Base-by-base conservation (phyloP, 352 stramenopile species). In the Phytophthora colocasiae region DNA sequence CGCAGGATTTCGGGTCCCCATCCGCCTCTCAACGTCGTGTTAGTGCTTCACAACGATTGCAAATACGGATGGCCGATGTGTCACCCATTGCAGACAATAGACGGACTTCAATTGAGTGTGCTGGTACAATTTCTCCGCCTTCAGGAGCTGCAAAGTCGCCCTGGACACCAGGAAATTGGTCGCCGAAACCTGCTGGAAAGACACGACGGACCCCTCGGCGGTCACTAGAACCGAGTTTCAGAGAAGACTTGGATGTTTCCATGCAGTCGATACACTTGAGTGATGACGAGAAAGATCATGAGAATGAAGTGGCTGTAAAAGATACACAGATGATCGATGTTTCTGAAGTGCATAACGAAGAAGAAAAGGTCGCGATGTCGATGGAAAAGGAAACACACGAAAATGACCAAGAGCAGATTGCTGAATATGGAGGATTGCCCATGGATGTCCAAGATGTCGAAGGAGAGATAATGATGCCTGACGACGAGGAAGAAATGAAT, bases 191-290 rank as follows among this genome's bases (percentile, higher is more conserved):
- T n/a, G 38, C 19, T 14, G 34, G 49, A 47, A 76, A 74, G 49
- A 69, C 60, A 24, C 58, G 46, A 56, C 45, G 32, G 45, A 77
- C 65, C 29, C 66, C 46, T 47, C 53, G 43, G 41, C 52, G 63
- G 10, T 76, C 63, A 4, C 63, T 76, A 19, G 68, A 76, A 58
- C 44, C 58, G 34, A 65, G 43, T 60, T 73, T 76, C 26, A 40
- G 31, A 12, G 64, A 66, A 1, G 53, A 87, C 53, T 65, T 92
- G 29, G 77, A 92, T 53, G 76, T 81, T 6, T 91, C 84, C 2
- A 92, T 91, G 81, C 81, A 89, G 26, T 89, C 78, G n/a, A 80
- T 91, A 72, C 72, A 89, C 43, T 48, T 90, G n/a, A 85, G 80
- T 32, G 81, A 83, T 38, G 74, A 87, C 24, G 55, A 48, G 12